Base-by-base conservation (phyloP, 2,329 filamentous ascomycete species). In the Monosporascus sp. region DNA sequence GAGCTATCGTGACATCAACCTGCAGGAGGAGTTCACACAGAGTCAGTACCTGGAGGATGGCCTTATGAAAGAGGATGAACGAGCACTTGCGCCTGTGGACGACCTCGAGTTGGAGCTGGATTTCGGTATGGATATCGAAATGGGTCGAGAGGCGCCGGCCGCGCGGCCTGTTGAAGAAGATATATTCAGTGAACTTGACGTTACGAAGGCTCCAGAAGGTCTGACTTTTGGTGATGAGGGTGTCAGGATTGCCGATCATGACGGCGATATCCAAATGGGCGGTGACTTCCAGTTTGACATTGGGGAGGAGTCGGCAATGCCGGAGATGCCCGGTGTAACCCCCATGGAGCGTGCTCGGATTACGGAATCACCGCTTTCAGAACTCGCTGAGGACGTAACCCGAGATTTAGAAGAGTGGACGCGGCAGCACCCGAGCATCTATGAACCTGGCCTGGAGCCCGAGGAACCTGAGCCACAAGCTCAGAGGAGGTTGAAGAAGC, bases 131-230 rank as follows among this genome's bases (percentile, higher is more conserved):
- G 85, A 84, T 64, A 85, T 97, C 54, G 94, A 99, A 85, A 79
- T 90, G 62, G 94, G 93, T 65, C 88, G 93, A 84, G 87, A 96
- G 61, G 92, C 89, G 20, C 85, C 89, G 5, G 78, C 82, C 17
- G 77, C 87, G 24, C 79, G 82, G 46, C 76, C 83, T 2, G 72
- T 86, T 20, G 89, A 89, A 58, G 85, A 89, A 39, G 84, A 89
- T 59, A 82, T 92, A 50, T 74, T 86, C 55, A 81, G 80, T 57
- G 85, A 89, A 53, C 65, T 86, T 38, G 83, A 86, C 58, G 71
- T 83, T 5, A 73, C 81, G 53, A 85, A 87, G 61, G 79, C 79
- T 52, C 72, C 69, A 18, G 81, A 82, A 24, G 78, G 75, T 47
- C 67, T 84, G 31, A 78, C 79, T 49, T 73, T 81, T 54, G 78